Evolutionary conservation across 2,329 filamentous ascomycete species (phyloP), one percentile per base, ranked within the genome.

Genomic region (Mycosphaerella sp.): DNA sequence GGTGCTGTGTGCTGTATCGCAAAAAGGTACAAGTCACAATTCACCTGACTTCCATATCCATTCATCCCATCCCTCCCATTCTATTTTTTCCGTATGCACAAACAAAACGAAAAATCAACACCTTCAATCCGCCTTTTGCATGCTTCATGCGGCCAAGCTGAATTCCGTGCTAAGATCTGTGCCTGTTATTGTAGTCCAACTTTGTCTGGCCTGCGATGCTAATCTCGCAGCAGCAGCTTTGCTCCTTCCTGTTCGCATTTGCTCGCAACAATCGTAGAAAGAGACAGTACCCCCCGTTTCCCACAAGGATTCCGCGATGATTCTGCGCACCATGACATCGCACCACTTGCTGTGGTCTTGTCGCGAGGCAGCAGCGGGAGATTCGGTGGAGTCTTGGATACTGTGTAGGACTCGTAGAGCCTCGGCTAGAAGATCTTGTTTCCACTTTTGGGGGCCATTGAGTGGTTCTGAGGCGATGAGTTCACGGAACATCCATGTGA

Each of bases 181-280:
- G 12, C 50, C 53, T 14, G 59, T 60, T 42, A 58, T 47, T 1
- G 48, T 36, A 21, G 57, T 51, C 59, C 59, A 60, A 36, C 44
- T 51, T 4, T 49, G 41, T 11, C 55, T 51, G 10, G 57, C 56
- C 50, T 58, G 56, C 21, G 56, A 43, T 43, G 52, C 52, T n/a
- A 60, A 52, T 44, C 59, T 49, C 12, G 55, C 56, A 17, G 48
- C 50, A 12, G 54, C 54, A 26, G 59, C 59, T 29, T 56, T 54
- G 51, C 56, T 60, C 23, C 59, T 41, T 21, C 59, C 59, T 14
- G 51, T 44, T 29, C 54, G 52, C 29, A 60, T 51, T 21, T 55
- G 46, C 36, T 60, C 59, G 41, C 51, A 58, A 41, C 56, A 59
- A 54, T 60, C 59, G 47, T 59, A 56, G 46, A 58, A 58, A n/a